Conservation (phyloP, 768 basidiomycete genomes). For the Mycena metata region DNA sequence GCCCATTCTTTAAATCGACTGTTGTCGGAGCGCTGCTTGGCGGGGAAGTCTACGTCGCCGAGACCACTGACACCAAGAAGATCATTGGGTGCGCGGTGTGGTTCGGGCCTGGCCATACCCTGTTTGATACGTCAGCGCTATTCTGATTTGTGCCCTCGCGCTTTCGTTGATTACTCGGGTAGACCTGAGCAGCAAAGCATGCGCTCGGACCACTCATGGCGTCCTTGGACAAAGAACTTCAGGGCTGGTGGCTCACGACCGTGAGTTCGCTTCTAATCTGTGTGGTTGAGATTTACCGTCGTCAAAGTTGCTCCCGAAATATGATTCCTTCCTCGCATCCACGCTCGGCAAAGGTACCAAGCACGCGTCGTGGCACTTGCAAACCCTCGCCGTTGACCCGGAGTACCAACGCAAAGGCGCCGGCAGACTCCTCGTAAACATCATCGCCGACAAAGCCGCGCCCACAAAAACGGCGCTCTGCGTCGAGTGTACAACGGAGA, state of each 20-base stretch:
- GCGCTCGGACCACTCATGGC: slow-evolving; percentile 23
- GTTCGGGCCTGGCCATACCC: slow-evolving; percentile 28
- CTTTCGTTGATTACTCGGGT: not conserved
- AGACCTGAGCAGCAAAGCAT: slow-evolving; percentile 22
- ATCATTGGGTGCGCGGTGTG: slow-evolving; percentile 31
- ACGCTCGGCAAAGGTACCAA: slow-evolving; percentile 13
- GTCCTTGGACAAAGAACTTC: slow-evolving; percentile 13
- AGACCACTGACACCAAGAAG: slow-evolving; percentile 14
- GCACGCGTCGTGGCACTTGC: slow-evolving; percentile 25
- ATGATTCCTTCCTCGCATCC: slow-evolving; percentile 15
- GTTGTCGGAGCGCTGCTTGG: slow-evolving; percentile 24
- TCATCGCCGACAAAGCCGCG: slow-evolving; percentile 6
- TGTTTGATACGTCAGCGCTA: slow-evolving; percentile 26
- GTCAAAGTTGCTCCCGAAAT: slow-evolving; percentile 20
- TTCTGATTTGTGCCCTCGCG: not conserved
- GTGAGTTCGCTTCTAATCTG: not conserved
- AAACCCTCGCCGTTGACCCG: slow-evolving; percentile 27
- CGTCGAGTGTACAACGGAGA: slow-evolving; percentile 7
- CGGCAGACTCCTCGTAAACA: slow-evolving; percentile 1
- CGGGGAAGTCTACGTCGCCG: slow-evolving; percentile 32
- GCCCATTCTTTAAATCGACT: not conserved
- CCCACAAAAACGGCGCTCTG: not conserved
- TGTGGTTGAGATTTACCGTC: not conserved
- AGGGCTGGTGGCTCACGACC: slow-evolving; percentile 15
- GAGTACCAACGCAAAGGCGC: slow-evolving; percentile 14